Base-by-base conservation (phyloP, 2,329 filamentous ascomycete genomes). In the Pseudocercospora cruenta region DNA sequence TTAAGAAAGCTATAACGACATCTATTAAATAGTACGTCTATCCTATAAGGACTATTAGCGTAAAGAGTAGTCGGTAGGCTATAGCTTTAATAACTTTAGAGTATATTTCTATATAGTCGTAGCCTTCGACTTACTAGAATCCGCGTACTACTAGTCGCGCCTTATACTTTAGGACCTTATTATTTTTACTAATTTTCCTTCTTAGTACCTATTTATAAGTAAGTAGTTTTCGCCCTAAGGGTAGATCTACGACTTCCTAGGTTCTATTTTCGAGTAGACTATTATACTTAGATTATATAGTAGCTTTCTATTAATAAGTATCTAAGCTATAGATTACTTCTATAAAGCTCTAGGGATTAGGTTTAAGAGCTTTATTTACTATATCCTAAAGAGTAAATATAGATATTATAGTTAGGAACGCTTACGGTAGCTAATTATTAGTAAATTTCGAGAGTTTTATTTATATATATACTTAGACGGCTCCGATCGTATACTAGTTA, bases 21-120 rank as follows among this genome's bases (percentile, higher is more conserved):
- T 58, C 54, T 58, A 58, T 58, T 21, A 33, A 58, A 33, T 58
- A 58, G 19, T 33, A 58, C 26, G 16, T 58, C 54, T 58, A 58
- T 9, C 54, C 19, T 12, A 33, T 12, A 9, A 31, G 21, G 21
- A 36, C 26, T 22, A 31, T 58, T 26, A 58, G 22, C 3, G 16
- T 36, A 36, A 58, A 58, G 12, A 58, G 54, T 28, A 58, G 22
- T 26, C n/a, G n/a, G 28, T 58, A 58, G 24, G n/a, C 54, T 26
- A 33, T 31, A 26, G 28, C 31, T 36, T 58, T 58, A 16, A 58
- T 22, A 3, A 58, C 26, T 12, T 22, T 58, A 26, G 54, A 58
- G 7, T 58, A 58, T 22, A 31, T 58, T 21, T 58, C 19, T 9
- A 26, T 58, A 58, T 26, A 58, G 54, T 58, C 26, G 26, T 26